Evolutionary conservation across 176 grass and related monocot genomes (phyloP).

Genomic region (Triticum timopheevii): DNA sequence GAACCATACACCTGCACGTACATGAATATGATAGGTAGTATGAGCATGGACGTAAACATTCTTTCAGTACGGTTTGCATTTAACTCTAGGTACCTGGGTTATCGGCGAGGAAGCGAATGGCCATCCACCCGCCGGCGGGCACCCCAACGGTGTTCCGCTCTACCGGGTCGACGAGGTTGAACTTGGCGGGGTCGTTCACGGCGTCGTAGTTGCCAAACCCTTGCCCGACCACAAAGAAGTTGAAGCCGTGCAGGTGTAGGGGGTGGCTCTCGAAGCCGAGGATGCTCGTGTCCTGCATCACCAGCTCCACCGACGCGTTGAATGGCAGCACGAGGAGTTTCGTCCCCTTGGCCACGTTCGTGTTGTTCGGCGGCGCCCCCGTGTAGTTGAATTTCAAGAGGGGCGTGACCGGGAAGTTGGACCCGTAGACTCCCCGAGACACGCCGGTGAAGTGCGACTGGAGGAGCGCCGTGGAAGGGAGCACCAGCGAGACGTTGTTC

Average conservation of each 20-base stretch:
- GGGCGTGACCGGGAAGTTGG: conserved; percentile 40
- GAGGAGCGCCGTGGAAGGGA: conserved; percentile 52
- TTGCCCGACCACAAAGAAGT: conserved; percentile 67
- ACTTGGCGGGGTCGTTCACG: conserved; percentile 39
- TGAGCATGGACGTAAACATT: neutral
- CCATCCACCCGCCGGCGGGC: conserved; percentile 61
- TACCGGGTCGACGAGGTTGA: conserved; percentile 76
- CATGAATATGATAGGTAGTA: neutral
- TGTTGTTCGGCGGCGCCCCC: conserved; percentile 59
- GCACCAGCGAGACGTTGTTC: conserved; percentile 63
- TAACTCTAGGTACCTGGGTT: conserved; percentile 50
- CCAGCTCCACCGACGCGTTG: conserved; percentile 55
- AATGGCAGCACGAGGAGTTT: conserved; percentile 46
- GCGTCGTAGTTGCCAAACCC: conserved; percentile 69
- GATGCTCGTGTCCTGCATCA: conserved; percentile 78
- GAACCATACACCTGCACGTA: conserved; percentile 50
- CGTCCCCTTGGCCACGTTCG: conserved; percentile 46
- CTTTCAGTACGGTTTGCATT: neutral
- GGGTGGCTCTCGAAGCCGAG: conserved; percentile 76
- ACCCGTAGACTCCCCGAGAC: conserved; percentile 44
- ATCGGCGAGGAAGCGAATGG: conserved; percentile 67
- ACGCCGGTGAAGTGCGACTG: conserved; percentile 55
- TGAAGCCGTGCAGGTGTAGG: conserved; percentile 78
- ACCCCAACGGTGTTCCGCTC: conserved; percentile 76
- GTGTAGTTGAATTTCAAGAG: conserved; percentile 54